Evolutionary conservation across 2,329 filamentous ascomycete genomes (phyloP), one percentile per base, ranked within the genome.

Genomic region (Exophiala calicioides): DNA sequence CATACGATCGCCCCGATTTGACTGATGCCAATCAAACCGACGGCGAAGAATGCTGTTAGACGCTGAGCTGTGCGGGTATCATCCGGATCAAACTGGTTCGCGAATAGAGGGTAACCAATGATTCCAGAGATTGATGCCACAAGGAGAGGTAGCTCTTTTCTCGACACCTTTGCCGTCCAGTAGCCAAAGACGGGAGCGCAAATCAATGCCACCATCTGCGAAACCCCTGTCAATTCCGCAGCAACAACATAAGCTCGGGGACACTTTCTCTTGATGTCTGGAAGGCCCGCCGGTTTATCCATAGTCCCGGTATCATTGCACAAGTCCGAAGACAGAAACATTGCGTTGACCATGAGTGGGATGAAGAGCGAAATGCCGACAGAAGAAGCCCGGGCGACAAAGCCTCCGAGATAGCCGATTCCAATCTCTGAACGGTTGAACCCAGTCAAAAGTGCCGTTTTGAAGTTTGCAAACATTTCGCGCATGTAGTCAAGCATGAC

Each of bases 1-100:
- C 90, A 96, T 1, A 98, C 93, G 49, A 98, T 97, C 8, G 90
- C 86, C 2, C 91, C 93, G 52, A 98, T 97, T 68, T 98, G 93
- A 60, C 88, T 94, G 62, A 95, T 81, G 10, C 93, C 93, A 29
- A 97, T 81, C 13, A 95, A 70, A 0, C 85, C 80, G 31, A 90
- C 88, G 12, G 91, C 79, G 9, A 90, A 55, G 62, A 94, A 90
- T 12, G 95, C 82, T 8, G 70, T 73, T 0, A 80, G 77, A 24
- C 76, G 81, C 13, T 87, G 88, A 24, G 86, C 81, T 19, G 85
- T 75, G 3, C 82, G 83, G 21, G 77, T 80, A 44, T 82, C 82
- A 60, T 95, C 87, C 0, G 90, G 90, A 58, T 84, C 94, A 10
- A 77, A 69, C 2, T 95, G 75, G n/a, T 80, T 75, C 0, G 88